Base-by-base conservation (phyloP, 2,329 filamentous ascomycete species). In the Cucurbitaria berberidis region DNA sequence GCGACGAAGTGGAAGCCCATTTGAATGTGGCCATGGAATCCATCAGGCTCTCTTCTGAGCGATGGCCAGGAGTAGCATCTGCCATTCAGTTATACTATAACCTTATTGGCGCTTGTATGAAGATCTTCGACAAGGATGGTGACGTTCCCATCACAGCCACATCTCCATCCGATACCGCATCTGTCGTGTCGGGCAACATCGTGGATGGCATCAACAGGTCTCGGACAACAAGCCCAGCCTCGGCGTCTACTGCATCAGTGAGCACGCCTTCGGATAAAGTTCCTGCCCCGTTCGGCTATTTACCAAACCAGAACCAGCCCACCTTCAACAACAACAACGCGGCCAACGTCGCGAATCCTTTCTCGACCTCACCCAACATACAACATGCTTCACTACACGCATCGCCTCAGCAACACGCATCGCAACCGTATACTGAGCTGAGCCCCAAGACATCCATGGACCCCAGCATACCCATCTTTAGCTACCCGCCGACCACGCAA, bases 1-100 rank as follows among this genome's bases (percentile, higher is more conserved):
- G 87, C 18, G 86, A 91, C 39, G 88, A 95, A 59, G 88, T 96
- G 0, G 87, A 93, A 67, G 80, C 85, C 22, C 84, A 95, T 61
- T 82, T 96, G 38, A 82, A 87, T 42, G 83, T 87, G 18, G 90
- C 90, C 0, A 79, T 97, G 53, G 88, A 93, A 46, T 89, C 90
- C 4, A 88, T 98, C 55, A 84, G 88, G 52, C 85, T 89, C 51
- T 93, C 91, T 51, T 89, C 90, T 0, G 89, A 93, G 67, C 84
- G 93, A 55, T 98, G 95, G 95, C 95, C 95, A 0, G 95, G 93
- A 10, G 92, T 93, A 1, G 84, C 87, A 34, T 89, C 91, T 15
- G 92, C 93, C 3, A 86, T 91, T 9, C 86, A 95, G 63, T 84
- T 98, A 11, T 98, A 97, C 70, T 82, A 84, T n/a, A 92, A 91